phyloP scores from a whole-genome alignment of 495 filamentous ascomycete species.

The Neurospora africana region DNA sequence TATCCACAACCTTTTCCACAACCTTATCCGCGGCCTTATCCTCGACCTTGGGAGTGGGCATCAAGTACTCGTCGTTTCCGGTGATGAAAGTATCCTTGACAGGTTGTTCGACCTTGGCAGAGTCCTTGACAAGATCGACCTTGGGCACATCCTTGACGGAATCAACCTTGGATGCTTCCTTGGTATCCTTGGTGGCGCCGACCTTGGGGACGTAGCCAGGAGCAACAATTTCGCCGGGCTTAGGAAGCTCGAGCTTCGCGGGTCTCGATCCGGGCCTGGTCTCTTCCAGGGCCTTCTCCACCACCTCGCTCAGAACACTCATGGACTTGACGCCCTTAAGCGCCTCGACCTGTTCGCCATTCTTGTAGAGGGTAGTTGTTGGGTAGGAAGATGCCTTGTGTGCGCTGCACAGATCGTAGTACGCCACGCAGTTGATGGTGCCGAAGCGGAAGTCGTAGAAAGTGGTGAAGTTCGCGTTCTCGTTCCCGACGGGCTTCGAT shows the following conservation, averaged over 20 bases:
- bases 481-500: conserved; percentile 49
- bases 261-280: conserved; percentile 72
- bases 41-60: conserved; percentile 1
- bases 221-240: conserved; percentile 23
- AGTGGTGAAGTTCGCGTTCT: conserved; percentile 37
- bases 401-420: conserved; percentile 59
- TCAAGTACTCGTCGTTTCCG: background rate
- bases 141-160: background rate
- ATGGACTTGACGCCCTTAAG: conserved; percentile 53
- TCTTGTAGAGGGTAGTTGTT: conserved; percentile 69
- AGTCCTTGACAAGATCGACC: conserved; percentile 2
- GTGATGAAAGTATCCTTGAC: background rate
- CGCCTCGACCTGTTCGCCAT: conserved; percentile 57
- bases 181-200: background rate
- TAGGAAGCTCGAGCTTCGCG: conserved; percentile 31
- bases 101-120: conserved; percentile 7
- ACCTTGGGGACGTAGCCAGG: conserved; percentile 1
- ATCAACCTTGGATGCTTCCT: background rate
- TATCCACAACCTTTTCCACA: conserved; percentile 32
- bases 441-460: conserved; percentile 91
- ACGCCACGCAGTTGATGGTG: conserved; percentile 71
- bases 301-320: conserved; percentile 46
- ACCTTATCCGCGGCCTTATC: background rate
- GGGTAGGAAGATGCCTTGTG: conserved; percentile 60
- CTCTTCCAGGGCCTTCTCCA: conserved; percentile 70